A percentile compares a stretch with the other conserved stretches of the same genome.
These are phyloP conservation scores for Cystofilobasidium capitatum DNA, from an alignment of 768 basidiomycete genomes.

Conservation along the genomic window DNA sequence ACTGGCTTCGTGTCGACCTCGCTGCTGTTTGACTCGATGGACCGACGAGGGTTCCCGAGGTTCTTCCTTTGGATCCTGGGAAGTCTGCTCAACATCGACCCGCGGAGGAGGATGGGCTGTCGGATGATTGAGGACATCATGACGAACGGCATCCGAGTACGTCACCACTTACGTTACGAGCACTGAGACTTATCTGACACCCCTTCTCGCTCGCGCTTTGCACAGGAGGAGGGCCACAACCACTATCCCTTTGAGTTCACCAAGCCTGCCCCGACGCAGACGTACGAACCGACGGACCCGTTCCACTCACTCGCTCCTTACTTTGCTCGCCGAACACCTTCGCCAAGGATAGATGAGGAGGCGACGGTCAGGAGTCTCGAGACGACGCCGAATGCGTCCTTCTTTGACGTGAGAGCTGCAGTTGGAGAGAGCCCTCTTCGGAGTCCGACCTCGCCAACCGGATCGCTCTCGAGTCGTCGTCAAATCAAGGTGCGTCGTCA, in stretches of 20 bases:
- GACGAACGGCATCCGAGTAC: slow-evolving; percentile 4
- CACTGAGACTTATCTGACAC: too few species aligned
- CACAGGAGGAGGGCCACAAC: not conserved
- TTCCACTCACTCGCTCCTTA: not conserved
- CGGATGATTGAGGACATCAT: slow-evolving; percentile 49
- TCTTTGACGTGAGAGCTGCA: not conserved
- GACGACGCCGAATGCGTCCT: not conserved
- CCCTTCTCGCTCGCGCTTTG: too few species aligned
- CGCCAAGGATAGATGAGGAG: not conserved
- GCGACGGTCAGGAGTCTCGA: not conserved
- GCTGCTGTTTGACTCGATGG: slow-evolving; percentile 51
- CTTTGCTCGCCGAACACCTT: not conserved
- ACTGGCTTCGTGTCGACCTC: slow-evolving; percentile 55
- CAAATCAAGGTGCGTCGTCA: too few species aligned
- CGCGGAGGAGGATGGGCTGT: slow-evolving; percentile 57
- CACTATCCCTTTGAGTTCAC: not conserved
- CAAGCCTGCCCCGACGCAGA: not conserved
- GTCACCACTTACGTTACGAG: too few species aligned
- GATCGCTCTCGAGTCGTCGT: too few species aligned
- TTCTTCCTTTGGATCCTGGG: slow-evolving; percentile 65
- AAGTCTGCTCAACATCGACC: slow-evolving; percentile 54
- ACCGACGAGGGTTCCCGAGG: slow-evolving; percentile 60
- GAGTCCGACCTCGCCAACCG: too few species aligned
- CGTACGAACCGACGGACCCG: not conserved
- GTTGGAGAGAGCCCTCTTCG: too few species aligned